phyloP scores from a whole-genome alignment of 805 yeast genomes.

The Candida caryicola region DNA sequence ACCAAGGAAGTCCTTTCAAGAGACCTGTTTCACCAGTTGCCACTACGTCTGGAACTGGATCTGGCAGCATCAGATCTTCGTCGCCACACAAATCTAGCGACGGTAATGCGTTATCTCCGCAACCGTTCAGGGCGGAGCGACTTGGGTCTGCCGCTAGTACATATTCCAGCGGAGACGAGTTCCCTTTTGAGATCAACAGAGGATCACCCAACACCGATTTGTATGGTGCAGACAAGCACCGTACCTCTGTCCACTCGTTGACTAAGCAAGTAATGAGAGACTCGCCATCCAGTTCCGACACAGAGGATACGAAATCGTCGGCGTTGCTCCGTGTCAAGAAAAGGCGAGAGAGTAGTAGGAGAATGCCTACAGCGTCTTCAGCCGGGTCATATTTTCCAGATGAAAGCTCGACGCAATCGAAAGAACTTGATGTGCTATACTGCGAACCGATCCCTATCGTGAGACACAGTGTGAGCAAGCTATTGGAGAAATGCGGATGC shows the following conservation, averaged over 20 bases:
- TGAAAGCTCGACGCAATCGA: conserved; percentile 2
- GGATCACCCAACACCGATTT: conserved; percentile 11
- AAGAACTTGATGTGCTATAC: conserved; percentile 62
- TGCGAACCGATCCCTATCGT: conserved; percentile 89
- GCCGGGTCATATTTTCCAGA: conserved; percentile 8
- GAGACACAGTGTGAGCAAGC: conserved; percentile 60
- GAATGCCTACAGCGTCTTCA: conserved; percentile 14
- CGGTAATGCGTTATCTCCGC: conserved; percentile 19
- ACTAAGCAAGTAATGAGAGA: conserved; percentile 26
- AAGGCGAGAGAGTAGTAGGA: conserved; percentile 52
- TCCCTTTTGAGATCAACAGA: conserved; percentile 9
- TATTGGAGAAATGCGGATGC: conserved; percentile 71
- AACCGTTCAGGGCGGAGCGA: conserved; percentile 27
- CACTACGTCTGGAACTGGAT: conserved; percentile 4
- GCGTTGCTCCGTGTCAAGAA: conserved; percentile 53
- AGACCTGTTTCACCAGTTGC: conserved; percentile 46
- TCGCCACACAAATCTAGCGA: conserved; percentile 26
- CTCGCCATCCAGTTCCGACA: conserved; percentile 63
- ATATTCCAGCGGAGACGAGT: conserved; percentile 33
- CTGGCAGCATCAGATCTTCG: conserved; percentile 14
- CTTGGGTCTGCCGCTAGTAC: conserved; percentile 30
- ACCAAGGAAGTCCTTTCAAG: conserved; percentile 35
- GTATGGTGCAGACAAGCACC: conserved; percentile 13
- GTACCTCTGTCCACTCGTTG: conserved; percentile 25
- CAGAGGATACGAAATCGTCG: conserved; percentile 52